phyloP scores from a whole-genome alignment of 192 early-diverging fungal genomes.

The Lunasporangiospora selenospora region DNA sequence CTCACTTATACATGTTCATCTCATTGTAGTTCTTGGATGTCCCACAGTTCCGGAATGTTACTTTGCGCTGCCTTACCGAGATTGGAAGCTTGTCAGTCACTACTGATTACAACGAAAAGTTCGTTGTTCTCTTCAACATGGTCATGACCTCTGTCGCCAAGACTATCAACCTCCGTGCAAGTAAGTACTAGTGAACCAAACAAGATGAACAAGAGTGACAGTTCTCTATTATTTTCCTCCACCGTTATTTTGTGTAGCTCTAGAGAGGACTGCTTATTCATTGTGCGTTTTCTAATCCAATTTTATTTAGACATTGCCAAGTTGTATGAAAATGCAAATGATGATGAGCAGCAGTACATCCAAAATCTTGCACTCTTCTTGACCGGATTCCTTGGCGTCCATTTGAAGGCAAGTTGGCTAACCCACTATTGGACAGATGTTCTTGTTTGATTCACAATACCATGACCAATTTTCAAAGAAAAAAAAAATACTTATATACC shows the following conservation, averaged over 20 bases:
- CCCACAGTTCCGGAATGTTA: conserved; percentile 88
- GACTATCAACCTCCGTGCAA: conserved; percentile 71
- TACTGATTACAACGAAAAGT: conserved; percentile 84
- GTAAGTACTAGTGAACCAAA: no score
- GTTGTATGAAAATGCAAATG: conserved; percentile 83
- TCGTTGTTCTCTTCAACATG: conserved; percentile 86
- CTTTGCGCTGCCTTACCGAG: conserved; percentile 97
- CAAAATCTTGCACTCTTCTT: conserved; percentile 96
- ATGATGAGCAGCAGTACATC: conserved; percentile 95
- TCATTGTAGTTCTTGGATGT: conserved; percentile 81
- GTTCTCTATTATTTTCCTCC: background rate
- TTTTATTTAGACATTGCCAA: conserved; percentile 70
- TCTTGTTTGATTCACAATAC: background rate
- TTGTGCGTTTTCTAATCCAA: background rate
- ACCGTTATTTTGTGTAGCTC: background rate
- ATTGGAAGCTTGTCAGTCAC: conserved; percentile 88
- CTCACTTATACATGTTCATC: no score
- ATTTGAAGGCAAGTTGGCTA: conserved; percentile 72
- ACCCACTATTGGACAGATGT: no score
- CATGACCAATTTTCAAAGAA: conserved; percentile 1
- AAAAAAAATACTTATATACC: background rate
- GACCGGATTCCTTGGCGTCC: conserved; percentile 83
- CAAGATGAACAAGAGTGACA: no score
- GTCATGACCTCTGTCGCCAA: conserved; percentile 73
- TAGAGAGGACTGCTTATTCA: background rate